Conservation (phyloP, 2,329 filamentous ascomycete species). For the Simplicillium aogashimaense region DNA sequence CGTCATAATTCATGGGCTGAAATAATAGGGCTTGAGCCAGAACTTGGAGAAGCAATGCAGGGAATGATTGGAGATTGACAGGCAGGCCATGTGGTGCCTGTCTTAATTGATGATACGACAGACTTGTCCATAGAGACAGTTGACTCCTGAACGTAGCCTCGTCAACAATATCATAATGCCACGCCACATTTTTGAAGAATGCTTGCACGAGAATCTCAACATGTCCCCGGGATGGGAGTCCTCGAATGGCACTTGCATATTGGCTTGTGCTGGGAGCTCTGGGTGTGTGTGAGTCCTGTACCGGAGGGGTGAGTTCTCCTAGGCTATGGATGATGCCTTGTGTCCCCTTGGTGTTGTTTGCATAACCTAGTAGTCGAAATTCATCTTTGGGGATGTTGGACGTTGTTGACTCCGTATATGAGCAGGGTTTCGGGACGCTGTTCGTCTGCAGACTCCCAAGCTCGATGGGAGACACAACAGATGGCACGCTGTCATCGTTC, state of each 20-base stretch:
- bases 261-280: neutral
- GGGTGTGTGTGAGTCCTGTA: neutral
- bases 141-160: constrained; percentile 3
- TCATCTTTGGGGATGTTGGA: neutral
- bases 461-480: neutral
- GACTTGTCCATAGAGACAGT: constrained; percentile 2
- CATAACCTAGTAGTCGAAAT: neutral
- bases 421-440: neutral
- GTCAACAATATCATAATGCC: constrained; percentile 7
- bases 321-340: neutral
- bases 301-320: neutral
- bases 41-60: constrained; percentile 5
- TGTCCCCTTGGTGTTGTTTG: constrained; percentile 1
- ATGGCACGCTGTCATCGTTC: neutral
- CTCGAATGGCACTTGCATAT: constrained; percentile 4
- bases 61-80: constrained; percentile 3
- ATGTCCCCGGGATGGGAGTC: constrained; percentile 3
- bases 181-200: constrained; percentile 6
- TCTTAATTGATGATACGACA: constrained; percentile 3
- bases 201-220: constrained; percentile 3
- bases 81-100: constrained; percentile 3
- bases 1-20: constrained; percentile 3
- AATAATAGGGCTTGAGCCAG: constrained; percentile 5
- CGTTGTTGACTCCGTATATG: neutral
- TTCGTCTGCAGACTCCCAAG: neutral